phyloP scores from a whole-genome alignment of 441 rosid species.

The Theobroma grandiflorum region DNA sequence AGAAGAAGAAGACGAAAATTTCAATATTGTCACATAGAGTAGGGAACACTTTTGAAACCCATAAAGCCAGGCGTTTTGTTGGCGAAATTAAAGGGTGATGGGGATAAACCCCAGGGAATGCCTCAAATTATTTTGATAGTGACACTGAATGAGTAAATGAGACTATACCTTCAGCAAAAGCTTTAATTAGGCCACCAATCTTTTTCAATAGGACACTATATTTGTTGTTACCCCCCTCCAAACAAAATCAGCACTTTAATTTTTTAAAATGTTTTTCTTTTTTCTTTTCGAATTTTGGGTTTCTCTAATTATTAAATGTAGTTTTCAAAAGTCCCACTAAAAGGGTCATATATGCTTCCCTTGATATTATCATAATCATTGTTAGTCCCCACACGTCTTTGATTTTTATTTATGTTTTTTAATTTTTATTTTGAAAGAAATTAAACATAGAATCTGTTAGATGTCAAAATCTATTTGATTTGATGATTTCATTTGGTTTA shows the following conservation, averaged over 20 bases:
- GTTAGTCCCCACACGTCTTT: constrained; percentile 5
- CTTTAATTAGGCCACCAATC: not conserved
- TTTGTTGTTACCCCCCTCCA: not conserved
- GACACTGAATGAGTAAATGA: not conserved
- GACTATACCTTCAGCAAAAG: not conserved
- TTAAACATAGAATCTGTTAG: too few relatives aligned
- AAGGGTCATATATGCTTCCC: too few relatives aligned
- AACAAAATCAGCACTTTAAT: not conserved
- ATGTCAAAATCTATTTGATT: too few relatives aligned
- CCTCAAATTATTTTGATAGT: not conserved
- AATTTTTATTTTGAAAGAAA: too few relatives aligned
- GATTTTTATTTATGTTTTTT: not conserved
- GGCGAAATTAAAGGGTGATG: not conserved
- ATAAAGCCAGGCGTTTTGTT: not conserved
- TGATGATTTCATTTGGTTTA: too few relatives aligned
- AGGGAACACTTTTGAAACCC: constrained; percentile 11
- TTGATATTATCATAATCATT: not conserved
- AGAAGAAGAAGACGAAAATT: too few relatives aligned
- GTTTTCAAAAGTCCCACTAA: not conserved
- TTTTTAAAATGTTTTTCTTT: not conserved
- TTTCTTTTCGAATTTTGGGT: not conserved
- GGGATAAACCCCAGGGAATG: not conserved
- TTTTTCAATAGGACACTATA: not conserved
- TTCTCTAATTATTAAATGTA: not conserved
- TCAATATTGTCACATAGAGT: not conserved